A percentile compares a stretch with the other conserved stretches of the same genome.
These are phyloP conservation scores for Dipsacomyces acuminosporus DNA, from an alignment of 371 early-diverging fungal genomes.

Conservation along the genomic window DNA sequence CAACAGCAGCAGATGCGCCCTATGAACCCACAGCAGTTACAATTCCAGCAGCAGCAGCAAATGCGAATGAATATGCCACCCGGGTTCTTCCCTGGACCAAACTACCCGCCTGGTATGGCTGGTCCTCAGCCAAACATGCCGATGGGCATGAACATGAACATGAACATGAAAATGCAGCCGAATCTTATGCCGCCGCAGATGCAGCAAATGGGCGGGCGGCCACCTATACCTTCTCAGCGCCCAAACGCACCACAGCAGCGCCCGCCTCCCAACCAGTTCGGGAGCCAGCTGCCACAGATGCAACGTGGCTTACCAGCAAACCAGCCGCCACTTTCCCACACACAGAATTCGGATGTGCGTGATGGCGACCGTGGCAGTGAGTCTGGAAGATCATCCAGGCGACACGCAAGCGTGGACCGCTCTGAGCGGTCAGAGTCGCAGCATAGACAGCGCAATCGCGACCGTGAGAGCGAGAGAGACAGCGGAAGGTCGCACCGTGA, in stretches of 20 bases:
- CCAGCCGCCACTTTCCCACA: not conserved
- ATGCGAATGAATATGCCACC: slow-evolving; percentile 41
- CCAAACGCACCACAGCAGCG: slow-evolving; percentile 21
- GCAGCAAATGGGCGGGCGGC: slow-evolving; percentile 38
- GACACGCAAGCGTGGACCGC: slow-evolving; percentile 14
- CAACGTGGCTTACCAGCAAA: not conserved
- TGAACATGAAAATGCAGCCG: slow-evolving; percentile 5
- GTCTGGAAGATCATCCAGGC: slow-evolving; percentile 25
- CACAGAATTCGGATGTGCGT: slow-evolving; percentile 13
- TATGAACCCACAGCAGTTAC: slow-evolving; percentile 34
- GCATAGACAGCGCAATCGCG: slow-evolving; percentile 23
- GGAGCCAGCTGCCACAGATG: not conserved
- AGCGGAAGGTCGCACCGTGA: slow-evolving; percentile 7
- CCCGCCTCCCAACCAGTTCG: slow-evolving; percentile 5
- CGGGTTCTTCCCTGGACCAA: slow-evolving; percentile 22
- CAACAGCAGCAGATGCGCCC: not conserved
- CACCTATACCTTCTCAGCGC: slow-evolving; percentile 16
- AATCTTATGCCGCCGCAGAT: slow-evolving; percentile 35
- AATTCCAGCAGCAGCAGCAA: slow-evolving; percentile 30
- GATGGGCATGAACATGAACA: slow-evolving; percentile 15
- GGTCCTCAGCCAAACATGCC: slow-evolving; percentile 39
- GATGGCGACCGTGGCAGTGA: slow-evolving; percentile 30
- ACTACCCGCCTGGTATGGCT: slow-evolving; percentile 22
- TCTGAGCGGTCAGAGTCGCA: slow-evolving; percentile 25
- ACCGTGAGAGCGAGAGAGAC: slow-evolving; percentile 8